These are phyloP conservation scores for Cyanophora paradoxa DNA, from an alignment of 78 protist genomes.

Conservation along the genomic window DNA sequence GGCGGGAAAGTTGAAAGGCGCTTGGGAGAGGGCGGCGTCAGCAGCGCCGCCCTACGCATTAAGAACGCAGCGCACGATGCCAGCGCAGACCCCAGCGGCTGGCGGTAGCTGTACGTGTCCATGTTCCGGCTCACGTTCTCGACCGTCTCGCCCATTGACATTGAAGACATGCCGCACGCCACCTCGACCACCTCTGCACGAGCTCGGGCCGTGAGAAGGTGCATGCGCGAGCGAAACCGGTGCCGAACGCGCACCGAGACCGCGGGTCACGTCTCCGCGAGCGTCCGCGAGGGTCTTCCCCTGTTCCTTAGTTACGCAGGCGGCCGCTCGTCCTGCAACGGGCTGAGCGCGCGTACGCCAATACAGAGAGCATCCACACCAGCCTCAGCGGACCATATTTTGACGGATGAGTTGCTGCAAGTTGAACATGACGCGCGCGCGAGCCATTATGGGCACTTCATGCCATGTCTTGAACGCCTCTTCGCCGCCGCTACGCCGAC, in stretches of 20 bases:
- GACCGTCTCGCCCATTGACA: constrained; percentile 84
- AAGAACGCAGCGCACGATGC: constrained; percentile 68
- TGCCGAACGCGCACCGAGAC: too few relatives aligned
- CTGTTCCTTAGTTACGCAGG: constrained; percentile 78
- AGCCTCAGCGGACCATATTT: too few relatives aligned
- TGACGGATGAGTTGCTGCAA: constrained; percentile 69
- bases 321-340: neutral
- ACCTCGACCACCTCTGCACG: constrained; percentile 85
- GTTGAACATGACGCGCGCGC: constrained; percentile 75
- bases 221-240: too few relatives aligned
- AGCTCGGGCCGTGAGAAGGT: too few relatives aligned
- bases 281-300: constrained; percentile 96
- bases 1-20: constrained; percentile 87
- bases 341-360: neutral
- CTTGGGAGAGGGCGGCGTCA: neutral
- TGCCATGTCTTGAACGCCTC: constrained; percentile 78
- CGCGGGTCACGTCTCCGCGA: constrained; percentile 46
- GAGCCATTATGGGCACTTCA: constrained; percentile 57
- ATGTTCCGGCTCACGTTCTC: constrained; percentile 69
- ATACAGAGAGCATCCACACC: too few relatives aligned
- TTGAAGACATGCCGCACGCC: constrained; percentile 69
- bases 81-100: constrained; percentile 96
- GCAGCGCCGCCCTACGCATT: neutral
- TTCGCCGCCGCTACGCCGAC: constrained; percentile 70
- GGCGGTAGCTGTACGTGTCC: constrained; percentile 83